Conservation (phyloP, 768 basidiomycete genomes). For the Tulasnella sp. region DNA sequence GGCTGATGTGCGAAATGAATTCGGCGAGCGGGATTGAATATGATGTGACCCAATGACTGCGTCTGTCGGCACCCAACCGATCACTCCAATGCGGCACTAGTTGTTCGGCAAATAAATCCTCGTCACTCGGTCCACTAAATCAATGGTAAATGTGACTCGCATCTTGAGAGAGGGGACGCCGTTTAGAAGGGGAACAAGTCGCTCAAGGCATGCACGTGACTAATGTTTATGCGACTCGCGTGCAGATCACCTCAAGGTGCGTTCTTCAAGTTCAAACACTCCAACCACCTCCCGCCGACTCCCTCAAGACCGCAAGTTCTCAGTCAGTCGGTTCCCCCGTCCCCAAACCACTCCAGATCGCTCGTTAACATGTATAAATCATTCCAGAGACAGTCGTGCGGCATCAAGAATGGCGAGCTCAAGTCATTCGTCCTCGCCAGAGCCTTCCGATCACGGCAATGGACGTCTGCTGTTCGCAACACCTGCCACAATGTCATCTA, state of each 20-base stretch:
- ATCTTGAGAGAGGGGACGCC: no score
- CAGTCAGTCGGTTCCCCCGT: not conserved
- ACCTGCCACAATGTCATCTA: constrained; percentile 17
- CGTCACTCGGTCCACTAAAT: not conserved
- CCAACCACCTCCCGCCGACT: not conserved
- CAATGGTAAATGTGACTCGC: not conserved
- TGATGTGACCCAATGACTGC: not conserved
- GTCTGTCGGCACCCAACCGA: not conserved
- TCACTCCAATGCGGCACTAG: not conserved
- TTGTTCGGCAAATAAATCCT: no score
- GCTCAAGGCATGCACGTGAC: not conserved
- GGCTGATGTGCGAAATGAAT: no score
- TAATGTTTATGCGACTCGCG: not conserved
- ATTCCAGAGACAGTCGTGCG: not conserved
- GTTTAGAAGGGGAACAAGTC: no score
- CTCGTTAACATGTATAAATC: not conserved
- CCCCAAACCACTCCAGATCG: not conserved
- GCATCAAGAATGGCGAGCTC: constrained; percentile 7
- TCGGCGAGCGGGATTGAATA: not conserved
- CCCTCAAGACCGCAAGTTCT: not conserved
- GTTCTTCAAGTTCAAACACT: constrained; percentile 5
- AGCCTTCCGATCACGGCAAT: not conserved
- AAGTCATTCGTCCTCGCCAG: not conserved
- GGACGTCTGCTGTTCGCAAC: constrained; percentile 16
- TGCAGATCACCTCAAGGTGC: not conserved